A percentile compares a stretch with the other conserved stretches of the same genome.
Conservation (phyloP, 176 grass and related monocot genomes). For the Sorghum bicolor region Sorghum_bicolor_NCBIv3 NC_012876.2:8631501-8632000, state of each 20-base stretch:
- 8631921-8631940: neutral
- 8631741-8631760: no score
- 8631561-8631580: neutral
- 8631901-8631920: neutral
- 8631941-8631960: neutral
- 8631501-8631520: neutral
- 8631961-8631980: neutral
- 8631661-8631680: neutral
- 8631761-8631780: no score
- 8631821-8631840: no score
- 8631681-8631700: neutral
- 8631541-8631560: neutral
- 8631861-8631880: no score
- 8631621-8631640: neutral
- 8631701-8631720: neutral
- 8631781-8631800: no score
- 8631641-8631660: neutral
- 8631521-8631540: neutral
- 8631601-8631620: neutral
- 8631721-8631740: no score
- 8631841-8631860: no score
- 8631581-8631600: neutral
- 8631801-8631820: no score
- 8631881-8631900: no score
- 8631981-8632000: neutral